Evolutionary conservation across 2,329 filamentous ascomycete genomes (phyloP).

Genomic region (Aspergillus sp.): DNA sequence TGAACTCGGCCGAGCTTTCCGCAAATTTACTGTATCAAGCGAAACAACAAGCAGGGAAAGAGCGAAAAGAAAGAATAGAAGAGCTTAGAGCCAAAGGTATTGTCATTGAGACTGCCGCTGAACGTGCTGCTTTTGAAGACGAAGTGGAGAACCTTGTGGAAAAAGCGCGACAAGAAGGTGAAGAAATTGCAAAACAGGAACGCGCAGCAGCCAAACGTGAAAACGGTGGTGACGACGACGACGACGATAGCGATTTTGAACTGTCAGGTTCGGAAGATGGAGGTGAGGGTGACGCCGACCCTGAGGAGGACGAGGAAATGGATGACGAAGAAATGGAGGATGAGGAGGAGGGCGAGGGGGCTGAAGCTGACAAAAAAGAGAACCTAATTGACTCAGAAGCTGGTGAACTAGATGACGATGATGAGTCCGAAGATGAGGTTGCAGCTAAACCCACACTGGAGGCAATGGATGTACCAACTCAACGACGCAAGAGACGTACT

Average conservation of each 20-base stretch:
- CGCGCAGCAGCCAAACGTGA: constrained; percentile 67
- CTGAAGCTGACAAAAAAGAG: constrained; percentile 18
- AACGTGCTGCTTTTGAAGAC: constrained; percentile 77
- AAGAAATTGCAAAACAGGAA: constrained; percentile 76
- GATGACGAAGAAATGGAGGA: constrained; percentile 18
- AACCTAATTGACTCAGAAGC: constrained; percentile 31
- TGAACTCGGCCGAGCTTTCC: constrained; percentile 71
- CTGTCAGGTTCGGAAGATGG: constrained; percentile 50
- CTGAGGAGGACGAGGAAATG: constrained; percentile 28
- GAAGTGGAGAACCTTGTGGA: constrained; percentile 87
- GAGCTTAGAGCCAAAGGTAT: constrained; percentile 77
- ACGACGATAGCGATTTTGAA: constrained; percentile 41
- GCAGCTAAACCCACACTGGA: constrained; percentile 38
- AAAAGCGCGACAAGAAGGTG: constrained; percentile 76
- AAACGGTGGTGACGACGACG: constrained; percentile 46
- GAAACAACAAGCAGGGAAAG: constrained; percentile 73
- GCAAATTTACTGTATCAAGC: constrained; percentile 68
- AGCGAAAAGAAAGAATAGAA: constrained; percentile 74
- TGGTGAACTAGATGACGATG: constrained; percentile 38
- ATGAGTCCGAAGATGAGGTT: constrained; percentile 38
- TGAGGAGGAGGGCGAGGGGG: constrained; percentile 11
- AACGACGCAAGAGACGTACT: constrained; percentile 50
- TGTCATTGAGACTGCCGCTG: constrained; percentile 78
- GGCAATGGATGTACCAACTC: constrained; percentile 48
- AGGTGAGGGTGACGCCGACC: constrained; percentile 39